Base-by-base conservation (phyloP, 1,284 basidiomycete genomes). In the Cutaneotrichosporon sp. region DNA sequence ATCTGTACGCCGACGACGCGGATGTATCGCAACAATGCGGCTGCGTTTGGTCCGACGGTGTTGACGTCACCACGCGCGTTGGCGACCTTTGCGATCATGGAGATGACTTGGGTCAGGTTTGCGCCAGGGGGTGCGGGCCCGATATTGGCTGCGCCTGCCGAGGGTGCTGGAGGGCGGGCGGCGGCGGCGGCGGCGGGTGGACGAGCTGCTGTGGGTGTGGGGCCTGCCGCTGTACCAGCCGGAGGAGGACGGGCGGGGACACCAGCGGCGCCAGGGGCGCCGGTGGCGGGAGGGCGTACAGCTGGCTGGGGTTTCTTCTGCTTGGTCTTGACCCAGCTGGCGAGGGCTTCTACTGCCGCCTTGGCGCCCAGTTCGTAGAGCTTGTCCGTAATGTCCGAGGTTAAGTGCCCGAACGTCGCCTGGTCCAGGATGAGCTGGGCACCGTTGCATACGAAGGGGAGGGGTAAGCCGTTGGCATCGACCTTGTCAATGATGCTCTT, bases 301-400 rank as follows among this genome's bases (percentile, higher is more conserved):
- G 42, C 63, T 0, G 57, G 63, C 57, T 60, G 59, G 9, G 70
- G 58, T 31, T 70, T 72, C 65, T 75, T 76, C 63, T 77, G 75
- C 71, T 78, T 78, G 66, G 76, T 77, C 59, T 74, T 73, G 0
- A 79, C 75, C 77, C 77, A 79, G 62, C 72, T 72, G 13, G 73
- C 73, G 21, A 79, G 59, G 1, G 77, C 77, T 61, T 76, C 76
- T 13, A 79, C 73, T 11, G 77, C 77, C 5, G 70, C 73, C 0
- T 72, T 71, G 7, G 75, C 73, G 36, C 77, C 76, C 18, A 79
- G 70, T 11, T 71, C 52, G 40, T 73, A 71, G 8, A 79, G 67
- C 65, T 77, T 76, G 60, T 76, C 74, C 60, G 76, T 69, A 34
- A 79, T 76, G 47, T 78, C 76, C 6, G 67, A 65, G 1, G 74